Base-by-base conservation (phyloP, 768 basidiomycete species). In the Termitomyces sp. region DNA sequence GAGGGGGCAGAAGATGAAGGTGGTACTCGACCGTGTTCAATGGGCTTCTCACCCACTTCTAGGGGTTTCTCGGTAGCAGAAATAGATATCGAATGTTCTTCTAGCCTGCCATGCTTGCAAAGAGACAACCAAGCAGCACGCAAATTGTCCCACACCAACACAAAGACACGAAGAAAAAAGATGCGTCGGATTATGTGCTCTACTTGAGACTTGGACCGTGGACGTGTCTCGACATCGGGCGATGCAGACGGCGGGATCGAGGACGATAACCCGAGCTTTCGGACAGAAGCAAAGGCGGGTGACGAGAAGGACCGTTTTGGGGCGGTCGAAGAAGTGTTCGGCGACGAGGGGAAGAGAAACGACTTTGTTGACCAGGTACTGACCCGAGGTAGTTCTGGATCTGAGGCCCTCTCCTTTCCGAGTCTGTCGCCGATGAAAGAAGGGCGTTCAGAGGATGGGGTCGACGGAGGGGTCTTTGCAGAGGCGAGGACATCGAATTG, bases 401-500 rank as follows among this genome's bases (percentile, higher is more conserved):
- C 58, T 22, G 70, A 61, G 58, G 66, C 58, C 61, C 60, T 55
- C 60, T 59, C 63, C 59, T 57, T 60, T 55, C 59, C 64, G 34
- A 54, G 65, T 56, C 59, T 62, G 57, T 66, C 63, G 50, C 59
- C 59, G 47, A 71, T 65, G 61, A 71, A 69, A 22, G 71, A 61
- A 7, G 67, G 54, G 26, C 69, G 69, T 27, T 78, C 74, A 46
- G 72, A 64, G 46, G 74, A 71, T 43, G 84, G 81, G 1, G 85
- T 82, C 39, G 83, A 79, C 16, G 86, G 81, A 27, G 83, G 82
- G 43, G 84, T 77, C 64, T 77, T 78, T 49, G 85, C 69, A 8
- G 84, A 73, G 58, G 86, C 85, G 63, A 90, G 74, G 60, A 82
- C 84, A 75, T 93, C 89, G 78, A 91, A 85, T 70, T 90, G 87